phyloP scores from a whole-genome alignment of 1,139 yeast species.

The Yamadazyma diospyri region DNA sequence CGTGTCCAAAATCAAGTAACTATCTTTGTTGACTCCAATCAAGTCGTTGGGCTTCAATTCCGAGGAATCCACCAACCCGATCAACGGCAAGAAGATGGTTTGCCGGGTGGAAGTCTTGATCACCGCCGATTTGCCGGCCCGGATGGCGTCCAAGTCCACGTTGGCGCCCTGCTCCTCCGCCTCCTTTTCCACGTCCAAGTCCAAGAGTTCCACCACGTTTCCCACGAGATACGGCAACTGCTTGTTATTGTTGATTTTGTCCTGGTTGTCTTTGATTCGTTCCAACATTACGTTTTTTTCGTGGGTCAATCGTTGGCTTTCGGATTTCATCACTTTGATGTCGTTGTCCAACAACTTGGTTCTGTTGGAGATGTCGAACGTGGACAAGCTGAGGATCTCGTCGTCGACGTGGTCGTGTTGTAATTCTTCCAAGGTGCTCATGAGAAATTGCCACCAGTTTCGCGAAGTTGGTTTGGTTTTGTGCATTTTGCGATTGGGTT shows the following conservation, averaged over 20 bases:
- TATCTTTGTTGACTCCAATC: conserved; percentile 97
- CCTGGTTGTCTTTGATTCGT: conserved; percentile 93
- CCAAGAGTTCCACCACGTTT: conserved; percentile 93
- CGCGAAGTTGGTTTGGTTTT: neutral
- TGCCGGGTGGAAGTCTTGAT: conserved; percentile 97
- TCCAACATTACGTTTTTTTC: conserved; percentile 92
- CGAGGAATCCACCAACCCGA: conserved; percentile 90
- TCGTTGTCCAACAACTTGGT: conserved; percentile 90
- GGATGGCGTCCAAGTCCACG: conserved; percentile 86
- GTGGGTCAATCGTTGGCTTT: conserved; percentile 83
- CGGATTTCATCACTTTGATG: conserved; percentile 92
- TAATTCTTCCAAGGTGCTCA: conserved; percentile 62
- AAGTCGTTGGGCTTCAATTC: conserved; percentile 90
- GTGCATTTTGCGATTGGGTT: neutral
- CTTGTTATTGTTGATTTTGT: conserved; percentile 91
- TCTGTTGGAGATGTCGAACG: conserved; percentile 82
- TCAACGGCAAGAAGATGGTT: conserved; percentile 92
- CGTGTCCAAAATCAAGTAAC: conserved; percentile 88
- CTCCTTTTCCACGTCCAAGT: conserved; percentile 83
- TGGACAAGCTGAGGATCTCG: conserved; percentile 75
- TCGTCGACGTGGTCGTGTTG: conserved; percentile 59
- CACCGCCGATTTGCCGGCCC: conserved; percentile 96
- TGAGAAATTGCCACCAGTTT: conserved; percentile 15
- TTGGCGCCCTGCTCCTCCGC: conserved; percentile 92
- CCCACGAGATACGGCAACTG: conserved; percentile 96